These are phyloP conservation scores for Morella rubra DNA, from an alignment of 306 rosid species.

Conservation along the genomic window DNA sequence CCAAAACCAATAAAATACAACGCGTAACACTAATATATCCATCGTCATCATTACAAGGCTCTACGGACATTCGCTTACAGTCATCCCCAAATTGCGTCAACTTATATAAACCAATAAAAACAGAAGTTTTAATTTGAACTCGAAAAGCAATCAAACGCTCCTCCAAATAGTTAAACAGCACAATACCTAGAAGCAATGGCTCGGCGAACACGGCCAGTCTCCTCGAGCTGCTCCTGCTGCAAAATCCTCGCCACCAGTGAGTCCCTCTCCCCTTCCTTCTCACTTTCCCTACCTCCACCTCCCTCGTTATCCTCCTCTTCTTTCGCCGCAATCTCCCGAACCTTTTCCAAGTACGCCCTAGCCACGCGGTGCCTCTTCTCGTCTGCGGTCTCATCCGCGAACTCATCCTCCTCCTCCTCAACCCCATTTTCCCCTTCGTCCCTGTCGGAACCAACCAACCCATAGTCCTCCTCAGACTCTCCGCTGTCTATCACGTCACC, in stretches of 20 bases:
- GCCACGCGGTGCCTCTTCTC: constrained; percentile 76
- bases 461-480: constrained; percentile 55
- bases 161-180: background rate
- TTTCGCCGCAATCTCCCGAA: constrained; percentile 41
- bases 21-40: background rate
- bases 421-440: constrained; percentile 19
- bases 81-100: background rate
- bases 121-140: background rate
- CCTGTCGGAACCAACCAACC: constrained; percentile 24
- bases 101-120: background rate
- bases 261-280: constrained; percentile 56
- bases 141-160: background rate
- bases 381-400: constrained; percentile 55
- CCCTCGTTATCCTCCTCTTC: constrained; percentile 50
- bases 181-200: constrained; percentile 68
- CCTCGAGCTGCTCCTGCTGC: constrained; percentile 78
- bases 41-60: background rate
- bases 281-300: constrained; percentile 36
- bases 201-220: constrained; percentile 77
- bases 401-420: constrained; percentile 23
- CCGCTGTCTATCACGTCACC: constrained; percentile 64
- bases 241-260: constrained; percentile 65
- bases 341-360: constrained; percentile 40
- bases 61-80: too few relatives aligned
- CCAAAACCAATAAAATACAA: background rate